A percentile compares a stretch with the other conserved stretches of the same genome.
These are phyloP conservation scores for Cladophialophora exuberans DNA, from an alignment of 2,329 filamentous ascomycete genomes.

Conservation along the genomic window DNA sequence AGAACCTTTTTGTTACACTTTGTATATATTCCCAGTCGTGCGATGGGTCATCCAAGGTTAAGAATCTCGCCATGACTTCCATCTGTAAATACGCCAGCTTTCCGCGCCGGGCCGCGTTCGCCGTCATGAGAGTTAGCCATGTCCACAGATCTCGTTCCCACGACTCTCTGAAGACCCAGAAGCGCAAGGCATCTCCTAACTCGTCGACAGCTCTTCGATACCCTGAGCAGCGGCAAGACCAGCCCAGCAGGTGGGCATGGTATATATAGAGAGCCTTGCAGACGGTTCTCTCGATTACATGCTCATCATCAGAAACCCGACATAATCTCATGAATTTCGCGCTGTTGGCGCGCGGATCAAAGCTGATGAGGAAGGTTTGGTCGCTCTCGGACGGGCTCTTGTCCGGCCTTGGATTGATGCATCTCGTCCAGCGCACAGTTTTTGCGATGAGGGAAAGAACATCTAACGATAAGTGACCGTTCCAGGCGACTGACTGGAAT, in stretches of 20 bases:
- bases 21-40: conserved; percentile 15
- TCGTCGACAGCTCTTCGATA: conserved; percentile 18
- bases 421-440: conserved; percentile 19
- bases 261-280: conserved; percentile 26
- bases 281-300: conserved; percentile 11
- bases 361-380: conserved; percentile 19
- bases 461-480: conserved; percentile 13
- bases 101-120: conserved; percentile 23
- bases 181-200: conserved; percentile 13
- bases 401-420: conserved; percentile 14
- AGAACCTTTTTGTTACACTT: conserved; percentile 6
- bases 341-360: conserved; percentile 22
- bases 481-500: conserved; percentile 15
- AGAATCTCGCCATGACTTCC: conserved; percentile 17
- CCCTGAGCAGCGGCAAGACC: conserved; percentile 26
- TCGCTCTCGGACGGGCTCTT: conserved; percentile 7
- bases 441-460: conserved; percentile 11
- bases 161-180: not conserved
- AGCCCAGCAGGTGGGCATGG: conserved; percentile 23
- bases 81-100: conserved; percentile 14
- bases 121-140: conserved; percentile 20
- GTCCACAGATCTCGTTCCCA: conserved; percentile 15
- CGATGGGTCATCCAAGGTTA: not conserved
- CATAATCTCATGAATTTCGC: conserved; percentile 23
- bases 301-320: not conserved